A percentile compares a stretch with the other conserved stretches of the same genome.
Conservation (phyloP, 805 yeast genomes). For the Kazachstania bromeliacearum region DNA sequence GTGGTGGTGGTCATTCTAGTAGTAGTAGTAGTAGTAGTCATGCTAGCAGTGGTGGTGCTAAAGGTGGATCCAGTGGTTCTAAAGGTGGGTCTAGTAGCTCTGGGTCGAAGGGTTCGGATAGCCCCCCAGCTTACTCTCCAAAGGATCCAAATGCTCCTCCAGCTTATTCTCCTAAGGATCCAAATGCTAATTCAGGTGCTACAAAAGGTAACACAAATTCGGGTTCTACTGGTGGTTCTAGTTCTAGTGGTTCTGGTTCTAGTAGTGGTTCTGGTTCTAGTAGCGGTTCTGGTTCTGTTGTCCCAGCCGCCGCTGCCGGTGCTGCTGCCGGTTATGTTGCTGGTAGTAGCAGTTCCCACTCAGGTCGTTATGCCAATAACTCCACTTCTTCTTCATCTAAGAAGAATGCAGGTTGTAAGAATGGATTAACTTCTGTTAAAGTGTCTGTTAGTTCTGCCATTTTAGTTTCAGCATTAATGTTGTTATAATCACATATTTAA, state of each 20-base stretch:
- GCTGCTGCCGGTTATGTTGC: constrained; percentile 4
- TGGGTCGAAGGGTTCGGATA: constrained; percentile 3
- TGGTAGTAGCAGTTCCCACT: too few species aligned
- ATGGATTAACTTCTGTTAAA: constrained; percentile 1
- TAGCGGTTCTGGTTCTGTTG: constrained; percentile 1
- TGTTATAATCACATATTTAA: constrained; percentile 1
- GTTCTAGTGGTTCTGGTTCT: constrained; percentile 3
- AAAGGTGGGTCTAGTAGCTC: constrained; percentile 3
- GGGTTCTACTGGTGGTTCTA: constrained; percentile 1
- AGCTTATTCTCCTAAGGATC: constrained; percentile 3
- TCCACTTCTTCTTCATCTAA: constrained; percentile 2
- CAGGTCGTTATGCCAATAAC: constrained; percentile 1
- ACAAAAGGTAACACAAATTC: not conserved
- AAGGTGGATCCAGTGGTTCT: constrained; percentile 3
- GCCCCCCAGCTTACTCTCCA: constrained; percentile 6
- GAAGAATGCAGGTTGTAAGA: constrained; percentile 1
- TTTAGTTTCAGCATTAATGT: constrained; percentile 2
- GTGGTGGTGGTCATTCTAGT: not conserved
- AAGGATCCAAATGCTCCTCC: constrained; percentile 7
- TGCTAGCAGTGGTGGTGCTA: constrained; percentile 1
- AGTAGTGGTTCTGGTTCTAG: constrained; percentile 1
- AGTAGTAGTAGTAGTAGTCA: not conserved
- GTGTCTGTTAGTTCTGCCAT: not conserved
- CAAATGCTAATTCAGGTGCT: constrained; percentile 1
- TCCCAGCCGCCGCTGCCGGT: constrained; percentile 5